These are phyloP conservation scores for Passiflora organensis DNA, from an alignment of 345 rosid species.

Conservation along the genomic window DNA sequence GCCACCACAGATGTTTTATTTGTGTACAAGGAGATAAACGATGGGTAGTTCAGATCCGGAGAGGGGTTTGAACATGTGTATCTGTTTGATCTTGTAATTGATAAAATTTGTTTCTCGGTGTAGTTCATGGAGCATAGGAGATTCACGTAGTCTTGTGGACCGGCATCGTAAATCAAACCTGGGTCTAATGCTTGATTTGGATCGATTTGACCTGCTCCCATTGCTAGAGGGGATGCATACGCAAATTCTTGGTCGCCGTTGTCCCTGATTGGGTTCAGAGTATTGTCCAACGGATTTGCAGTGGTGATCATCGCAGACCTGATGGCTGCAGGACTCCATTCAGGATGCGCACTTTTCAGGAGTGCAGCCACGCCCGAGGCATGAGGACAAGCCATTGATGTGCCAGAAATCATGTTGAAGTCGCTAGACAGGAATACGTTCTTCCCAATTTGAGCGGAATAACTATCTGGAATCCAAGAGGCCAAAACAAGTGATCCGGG, in stretches of 20 bases:
- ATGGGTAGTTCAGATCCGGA: slow-evolving; percentile 42
- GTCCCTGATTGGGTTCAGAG: slow-evolving; percentile 28
- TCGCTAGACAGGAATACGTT: slow-evolving; percentile 16
- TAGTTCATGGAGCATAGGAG: slow-evolving; percentile 38
- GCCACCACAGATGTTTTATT: neutral
- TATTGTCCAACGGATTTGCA: slow-evolving; percentile 35
- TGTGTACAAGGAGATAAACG: slow-evolving; percentile 30
- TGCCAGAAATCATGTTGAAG: slow-evolving; percentile 43
- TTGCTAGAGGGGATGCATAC: slow-evolving; percentile 36
- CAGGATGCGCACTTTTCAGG: slow-evolving; percentile 38
- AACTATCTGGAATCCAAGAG: slow-evolving; percentile 31
- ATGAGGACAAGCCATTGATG: slow-evolving; percentile 62
- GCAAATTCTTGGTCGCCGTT: neutral
- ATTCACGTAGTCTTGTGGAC: slow-evolving; percentile 36
- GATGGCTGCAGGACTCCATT: slow-evolving; percentile 53
- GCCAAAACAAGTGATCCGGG: slow-evolving; percentile 49
- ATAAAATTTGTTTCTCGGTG: slow-evolving; percentile 30
- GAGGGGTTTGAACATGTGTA: slow-evolving; percentile 25
- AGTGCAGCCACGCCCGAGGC: slow-evolving; percentile 52
- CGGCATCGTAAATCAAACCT: slow-evolving; percentile 42
- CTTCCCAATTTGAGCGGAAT: slow-evolving; percentile 9
- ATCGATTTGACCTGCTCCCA: slow-evolving; percentile 39
- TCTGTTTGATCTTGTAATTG: slow-evolving; percentile 33
- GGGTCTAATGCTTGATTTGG: slow-evolving; percentile 44
- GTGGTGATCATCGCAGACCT: slow-evolving; percentile 54